These are phyloP conservation scores for Hypericum androsaemum DNA, from an alignment of 345 rosid genomes.

Conservation along the genomic window DNA sequence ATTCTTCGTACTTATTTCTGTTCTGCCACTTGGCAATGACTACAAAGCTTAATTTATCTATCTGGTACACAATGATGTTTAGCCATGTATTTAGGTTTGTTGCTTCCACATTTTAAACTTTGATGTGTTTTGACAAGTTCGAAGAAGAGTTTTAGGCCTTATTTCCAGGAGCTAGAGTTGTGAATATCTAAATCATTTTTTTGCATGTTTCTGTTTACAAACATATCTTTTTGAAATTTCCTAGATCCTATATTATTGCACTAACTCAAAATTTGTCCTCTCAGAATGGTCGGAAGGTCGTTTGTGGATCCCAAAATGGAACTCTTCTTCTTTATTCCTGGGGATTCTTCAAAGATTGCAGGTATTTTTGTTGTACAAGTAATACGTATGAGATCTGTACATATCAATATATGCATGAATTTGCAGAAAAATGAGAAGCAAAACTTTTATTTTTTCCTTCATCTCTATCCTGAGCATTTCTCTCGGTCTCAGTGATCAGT, in stretches of 20 bases:
- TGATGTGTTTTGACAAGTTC: no score
- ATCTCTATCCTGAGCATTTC: constrained; percentile 8
- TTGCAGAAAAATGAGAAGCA: neutral
- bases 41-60: no score
- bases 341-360: constrained; percentile 97
- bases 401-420: neutral
- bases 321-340: constrained; percentile 69
- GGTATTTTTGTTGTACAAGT: constrained; percentile 31
- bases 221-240: no score
- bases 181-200: no score
- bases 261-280: constrained; percentile 5
- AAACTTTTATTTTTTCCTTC: constrained; percentile 4
- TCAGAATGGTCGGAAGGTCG: constrained; percentile 74
- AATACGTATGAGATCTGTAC: neutral
- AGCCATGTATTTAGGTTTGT: no score
- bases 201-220: no score
- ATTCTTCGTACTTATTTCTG: no score
- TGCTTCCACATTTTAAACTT: no score
- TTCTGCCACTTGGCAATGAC: no score
- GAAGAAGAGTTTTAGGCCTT: no score
- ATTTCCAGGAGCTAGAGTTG: no score
- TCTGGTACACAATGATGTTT: no score
- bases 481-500: constrained; percentile 71
- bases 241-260: neutral
- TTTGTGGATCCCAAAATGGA: constrained; percentile 82